Base-by-base conservation (phyloP, 208 protist species). In the Trypanosomatidae sp. region DNA sequence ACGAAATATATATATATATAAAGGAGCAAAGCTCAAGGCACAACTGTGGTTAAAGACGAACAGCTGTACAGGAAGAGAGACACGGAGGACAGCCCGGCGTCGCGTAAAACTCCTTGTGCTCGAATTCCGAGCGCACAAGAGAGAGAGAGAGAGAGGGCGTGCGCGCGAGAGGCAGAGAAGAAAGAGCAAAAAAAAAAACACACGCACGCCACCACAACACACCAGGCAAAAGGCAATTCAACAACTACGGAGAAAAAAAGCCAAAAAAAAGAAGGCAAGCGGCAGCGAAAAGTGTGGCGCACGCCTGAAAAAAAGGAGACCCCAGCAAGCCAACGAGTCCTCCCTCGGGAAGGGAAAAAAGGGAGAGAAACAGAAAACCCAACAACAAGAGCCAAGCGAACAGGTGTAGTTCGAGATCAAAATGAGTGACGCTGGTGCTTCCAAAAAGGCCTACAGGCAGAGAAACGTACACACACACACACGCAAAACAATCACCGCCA, bases 341-440 rank as follows among this genome's bases (percentile, higher is more conserved):
- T 62, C 25, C 15, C 66, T 62, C 8, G 62, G 28, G 62, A 59
- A 76, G 56, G 2, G 28, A 43, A 39, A 58, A 36, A 50, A 62
- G 44, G 47, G 41, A 62, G 68, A 75, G 39, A 75, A 56, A 12
- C 41, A n/a, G 36, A 64, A 74, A 36, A 73, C 30, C 8, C 25
- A 47, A 64, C 30, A 13, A 19, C 36, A 12, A 64, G 50, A 73
- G 43, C 17, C 56, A 49, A 49, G 46, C 46, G 46, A 49, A 49
- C 13, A 49, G 36, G 36, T 39, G 36, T 22, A 33, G 25, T 17
- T 5, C 1, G 53, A 43, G 33, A 22, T 25, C 12, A 55, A 76
- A 70, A 60, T 7, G n/a, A 68, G 53, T 13, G 53, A 10, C 12
- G 25, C 53, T 33, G 12, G 30, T 58, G 3, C 53, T 58, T 58